These are phyloP conservation scores for Nyctanthes arbortristis DNA, from an alignment of 257 asterid genomes.

Conservation along the genomic window DNA sequence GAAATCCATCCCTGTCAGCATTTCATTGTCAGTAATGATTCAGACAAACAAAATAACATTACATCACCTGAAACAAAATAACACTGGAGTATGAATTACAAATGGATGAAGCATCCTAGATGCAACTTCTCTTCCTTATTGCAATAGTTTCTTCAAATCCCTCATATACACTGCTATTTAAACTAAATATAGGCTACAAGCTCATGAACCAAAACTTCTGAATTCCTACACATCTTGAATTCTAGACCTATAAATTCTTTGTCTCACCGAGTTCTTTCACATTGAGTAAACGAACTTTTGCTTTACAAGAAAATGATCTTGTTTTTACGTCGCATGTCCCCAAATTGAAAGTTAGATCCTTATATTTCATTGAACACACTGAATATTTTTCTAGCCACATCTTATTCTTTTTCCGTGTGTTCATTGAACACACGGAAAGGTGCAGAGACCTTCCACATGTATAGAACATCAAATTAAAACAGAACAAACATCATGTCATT, in stretches of 20 bases:
- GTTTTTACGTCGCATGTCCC: background rate
- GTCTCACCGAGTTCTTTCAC: background rate
- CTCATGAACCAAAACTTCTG: background rate
- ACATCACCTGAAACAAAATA: background rate
- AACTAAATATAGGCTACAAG: too few species aligned
- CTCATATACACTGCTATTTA: background rate
- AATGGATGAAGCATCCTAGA: background rate
- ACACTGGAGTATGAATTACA: background rate
- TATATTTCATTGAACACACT: background rate
- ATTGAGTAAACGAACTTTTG: background rate
- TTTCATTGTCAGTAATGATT: background rate
- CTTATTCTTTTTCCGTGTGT: background rate
- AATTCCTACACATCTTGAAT: background rate
- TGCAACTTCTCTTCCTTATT: background rate
- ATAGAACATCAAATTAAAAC: background rate
- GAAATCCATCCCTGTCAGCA: slow-evolving; percentile 9
- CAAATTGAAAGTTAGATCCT: background rate
- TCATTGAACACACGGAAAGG: slow-evolving; percentile 3
- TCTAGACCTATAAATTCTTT: background rate
- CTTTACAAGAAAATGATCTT: background rate
- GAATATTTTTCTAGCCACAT: background rate
- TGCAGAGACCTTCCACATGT: background rate
- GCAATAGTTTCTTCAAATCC: background rate
- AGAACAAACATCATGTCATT: background rate
- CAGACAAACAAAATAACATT: slow-evolving; percentile 1